These are phyloP conservation scores for Phaeotremella skinneri DNA, from an alignment of 768 basidiomycete genomes.

Conservation along the genomic window DNA sequence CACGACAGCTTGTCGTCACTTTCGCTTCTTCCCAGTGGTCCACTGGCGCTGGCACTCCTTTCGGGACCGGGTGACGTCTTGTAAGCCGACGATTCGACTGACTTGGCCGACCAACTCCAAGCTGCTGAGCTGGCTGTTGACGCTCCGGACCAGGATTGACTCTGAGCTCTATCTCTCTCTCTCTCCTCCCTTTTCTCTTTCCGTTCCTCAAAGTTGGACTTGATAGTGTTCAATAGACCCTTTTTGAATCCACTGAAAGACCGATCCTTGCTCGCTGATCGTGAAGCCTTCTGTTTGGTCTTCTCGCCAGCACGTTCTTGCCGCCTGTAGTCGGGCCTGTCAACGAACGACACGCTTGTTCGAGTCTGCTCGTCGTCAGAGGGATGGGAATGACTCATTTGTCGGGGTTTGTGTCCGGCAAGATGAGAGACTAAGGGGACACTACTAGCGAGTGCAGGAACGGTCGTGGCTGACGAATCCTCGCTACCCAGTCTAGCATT, in stretches of 20 bases:
- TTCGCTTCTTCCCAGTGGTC: neutral
- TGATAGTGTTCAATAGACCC: slow-evolving; percentile 35
- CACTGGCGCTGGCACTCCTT: neutral
- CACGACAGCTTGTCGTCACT: neutral
- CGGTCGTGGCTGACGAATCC: slow-evolving; percentile 12
- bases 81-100: neutral
- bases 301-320: neutral
- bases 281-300: neutral
- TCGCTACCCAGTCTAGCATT: slow-evolving; percentile 9
- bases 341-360: neutral
- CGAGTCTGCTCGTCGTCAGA: neutral
- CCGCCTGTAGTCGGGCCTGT: neutral
- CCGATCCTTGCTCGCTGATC: slow-evolving; percentile 23
- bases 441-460: neutral
- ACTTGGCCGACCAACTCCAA: slow-evolving; percentile 9
- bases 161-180: slow-evolving; percentile 41
- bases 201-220: slow-evolving; percentile 31
- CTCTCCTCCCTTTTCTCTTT: slow-evolving; percentile 35
- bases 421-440: neutral
- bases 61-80: slow-evolving; percentile 3
- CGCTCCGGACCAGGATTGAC: slow-evolving; percentile 44
- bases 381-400: slow-evolving; percentile 1
- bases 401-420: neutral
- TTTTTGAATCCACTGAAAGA: slow-evolving; percentile 40
- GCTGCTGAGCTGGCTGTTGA: slow-evolving; percentile 6